These are phyloP conservation scores for Hericium coralloides DNA, from an alignment of 768 basidiomycete species.

Conservation along the genomic window DNA sequence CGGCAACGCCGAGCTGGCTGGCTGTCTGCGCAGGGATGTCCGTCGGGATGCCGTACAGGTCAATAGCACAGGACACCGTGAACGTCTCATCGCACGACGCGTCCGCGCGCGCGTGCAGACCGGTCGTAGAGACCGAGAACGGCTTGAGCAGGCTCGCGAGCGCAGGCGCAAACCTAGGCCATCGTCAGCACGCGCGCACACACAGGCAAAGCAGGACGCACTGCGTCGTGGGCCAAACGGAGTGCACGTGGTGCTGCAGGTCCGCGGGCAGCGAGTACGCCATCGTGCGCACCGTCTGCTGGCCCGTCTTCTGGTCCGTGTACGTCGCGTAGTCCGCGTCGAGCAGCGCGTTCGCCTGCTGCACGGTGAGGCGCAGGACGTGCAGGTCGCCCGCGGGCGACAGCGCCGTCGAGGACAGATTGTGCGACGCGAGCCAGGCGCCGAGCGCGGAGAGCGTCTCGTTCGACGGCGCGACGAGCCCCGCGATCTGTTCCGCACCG, in stretches of 20 bases:
- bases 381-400: slow-evolving; percentile 11
- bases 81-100: slow-evolving; percentile 2
- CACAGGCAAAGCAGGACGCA: not conserved
- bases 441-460: not conserved
- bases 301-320: slow-evolving; percentile 6
- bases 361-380: slow-evolving; percentile 3
- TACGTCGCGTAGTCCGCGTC: slow-evolving; percentile 7
- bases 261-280: slow-evolving; percentile 9
- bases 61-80: slow-evolving; percentile 24
- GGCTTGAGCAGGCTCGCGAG: not conserved
- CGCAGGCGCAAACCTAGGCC: not conserved
- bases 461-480: not conserved
- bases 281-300: slow-evolving; percentile 6
- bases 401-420: slow-evolving; percentile 3
- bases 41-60: slow-evolving; percentile 27
- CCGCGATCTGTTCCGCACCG: not conserved
- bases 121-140: not conserved
- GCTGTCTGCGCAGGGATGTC: slow-evolving; percentile 16
- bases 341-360: slow-evolving; percentile 10
- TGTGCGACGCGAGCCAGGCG: slow-evolving; percentile 6
- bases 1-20: slow-evolving; percentile 24
- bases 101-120: not conserved
- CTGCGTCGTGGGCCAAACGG: slow-evolving; percentile 10
- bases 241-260: slow-evolving; percentile 4
- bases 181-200: not conserved